These are phyloP conservation scores for Amphichorda felina DNA, from an alignment of 2,329 filamentous ascomycete genomes.

Conservation along the genomic window DNA sequence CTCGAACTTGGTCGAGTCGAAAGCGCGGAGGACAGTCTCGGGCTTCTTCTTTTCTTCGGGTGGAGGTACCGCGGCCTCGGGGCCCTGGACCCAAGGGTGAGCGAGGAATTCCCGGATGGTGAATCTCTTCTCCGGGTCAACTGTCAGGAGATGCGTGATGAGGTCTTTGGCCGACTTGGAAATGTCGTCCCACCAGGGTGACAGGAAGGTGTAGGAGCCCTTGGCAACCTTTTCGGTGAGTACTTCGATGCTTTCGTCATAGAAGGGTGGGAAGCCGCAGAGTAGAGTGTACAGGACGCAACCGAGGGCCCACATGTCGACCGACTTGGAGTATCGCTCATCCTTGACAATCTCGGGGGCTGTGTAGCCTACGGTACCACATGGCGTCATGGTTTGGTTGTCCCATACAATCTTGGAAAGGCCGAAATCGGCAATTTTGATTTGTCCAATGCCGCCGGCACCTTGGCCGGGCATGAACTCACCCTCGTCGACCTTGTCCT, in stretches of 20 bases:
- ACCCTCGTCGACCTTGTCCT: conserved; percentile 94
- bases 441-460: conserved; percentile 79
- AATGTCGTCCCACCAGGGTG: conserved; percentile 99
- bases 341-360: conserved; percentile 98
- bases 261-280: conserved; percentile 96
- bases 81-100: conserved; percentile 82
- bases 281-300: conserved; percentile 95
- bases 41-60: conserved; percentile 47
- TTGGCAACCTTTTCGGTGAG: conserved; percentile 95
- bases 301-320: conserved; percentile 98
- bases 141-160: conserved; percentile 83
- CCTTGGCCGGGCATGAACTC: conserved; percentile 78
- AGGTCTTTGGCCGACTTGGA: conserved; percentile 90
- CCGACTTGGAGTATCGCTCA: conserved; percentile 95
- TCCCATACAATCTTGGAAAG: conserved; percentile 98
- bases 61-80: conserved; percentile 15
- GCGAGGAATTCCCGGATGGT: conserved; percentile 84
- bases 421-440: conserved; percentile 98
- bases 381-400: conserved; percentile 97
- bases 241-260: conserved; percentile 95
- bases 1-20: conserved; percentile 41
- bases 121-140: conserved; percentile 90
- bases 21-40: conserved; percentile 31
- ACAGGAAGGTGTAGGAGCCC: conserved; percentile 94
- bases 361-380: conserved; percentile 94